Base-by-base conservation (phyloP, 2,329 filamentous ascomycete species). In the Rugonectria rugulosa region DNA sequence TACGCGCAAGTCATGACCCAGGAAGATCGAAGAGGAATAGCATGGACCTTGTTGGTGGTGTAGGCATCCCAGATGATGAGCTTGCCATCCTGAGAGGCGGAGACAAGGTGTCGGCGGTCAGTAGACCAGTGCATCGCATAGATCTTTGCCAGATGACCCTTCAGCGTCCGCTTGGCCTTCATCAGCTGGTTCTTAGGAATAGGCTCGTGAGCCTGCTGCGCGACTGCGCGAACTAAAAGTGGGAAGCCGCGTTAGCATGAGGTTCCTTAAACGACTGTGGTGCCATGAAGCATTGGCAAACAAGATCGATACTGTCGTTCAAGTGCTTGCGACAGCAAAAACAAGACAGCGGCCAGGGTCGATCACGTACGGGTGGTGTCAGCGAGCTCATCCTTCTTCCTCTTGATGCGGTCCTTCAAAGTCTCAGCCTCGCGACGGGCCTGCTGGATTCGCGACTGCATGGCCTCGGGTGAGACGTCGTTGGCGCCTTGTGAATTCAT, bases 1-100 rank as follows among this genome's bases (percentile, higher is more conserved):
- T 99, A 99, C 72, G 95, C 95, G 84, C 95, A 99, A 64, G 95
- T 99, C 95, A 99, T 99, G 77, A 99, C 95, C 95, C 95, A 99
- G 12, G 95, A 99, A 12, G 95, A 98, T 63, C 95, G 88, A 56
- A 99, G 84, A 27, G 95, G 95, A 68, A 99, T 98, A 75, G 95
- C 95, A 78, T 99, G 95, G 60, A 99, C 95, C 78, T 99, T 99
- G 84, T 99, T 98, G 61, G 95, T 98, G 64, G 94, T 98, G 81
- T 99, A 99, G 56, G 95, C 95, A 76, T 99, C 95, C 95, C 95
- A 99, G 73, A 99, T 98, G 77, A 99, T 99, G 67, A 99, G 88
- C 82, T 99, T 99, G 75, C 95, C 95, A 72, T 99, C 95, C 78
- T 99, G 95, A 67, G 95, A 99, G 62, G 95, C 95, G 11, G 95